Evolutionary conservation across 352 stramenopile species (phyloP).

Genomic region (Pythium sukuiense): DNA sequence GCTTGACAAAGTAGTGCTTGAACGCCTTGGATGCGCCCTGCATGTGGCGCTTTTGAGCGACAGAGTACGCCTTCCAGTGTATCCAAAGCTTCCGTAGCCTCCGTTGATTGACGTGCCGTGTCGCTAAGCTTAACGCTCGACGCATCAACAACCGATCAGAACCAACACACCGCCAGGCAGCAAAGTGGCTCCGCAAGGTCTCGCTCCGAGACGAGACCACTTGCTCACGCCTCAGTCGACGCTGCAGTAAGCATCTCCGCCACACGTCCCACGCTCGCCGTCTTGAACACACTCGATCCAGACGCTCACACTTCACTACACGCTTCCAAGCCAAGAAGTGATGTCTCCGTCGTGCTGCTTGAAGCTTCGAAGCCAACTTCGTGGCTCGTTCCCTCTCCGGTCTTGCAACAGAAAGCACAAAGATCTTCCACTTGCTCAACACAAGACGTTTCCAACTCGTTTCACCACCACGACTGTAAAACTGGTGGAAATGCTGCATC

Average conservation of each 20-base stretch:
- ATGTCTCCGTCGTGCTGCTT: not conserved
- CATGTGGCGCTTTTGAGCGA: slow-evolving; percentile 57
- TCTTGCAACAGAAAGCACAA: slow-evolving; percentile 37
- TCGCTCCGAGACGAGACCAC: not conserved
- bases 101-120: slow-evolving; percentile 60
- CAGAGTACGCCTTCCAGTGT: slow-evolving; percentile 81
- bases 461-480: not conserved
- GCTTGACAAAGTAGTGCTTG: slow-evolving; percentile 77
- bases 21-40: slow-evolving; percentile 70
- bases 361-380: not conserved
- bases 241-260: not conserved
- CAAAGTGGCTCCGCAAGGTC: slow-evolving; percentile 34
- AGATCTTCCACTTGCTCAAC: slow-evolving; percentile 46
- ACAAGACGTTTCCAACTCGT: slow-evolving; percentile 3
- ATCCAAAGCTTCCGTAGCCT: slow-evolving; percentile 69
- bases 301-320: not conserved
- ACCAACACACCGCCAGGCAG: slow-evolving; percentile 42
- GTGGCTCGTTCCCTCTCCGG: slow-evolving; percentile 2
- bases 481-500: slow-evolving; percentile 18
- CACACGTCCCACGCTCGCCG: slow-evolving; percentile 7
- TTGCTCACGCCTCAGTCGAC: slow-evolving; percentile 1
- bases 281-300: not conserved
- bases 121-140: slow-evolving; percentile 52
- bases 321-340: slow-evolving; percentile 14
- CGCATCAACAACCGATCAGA: slow-evolving; percentile 36